Conservation (phyloP, 352 stramenopile genomes). For the Globisporangium abappressorium region DNA sequence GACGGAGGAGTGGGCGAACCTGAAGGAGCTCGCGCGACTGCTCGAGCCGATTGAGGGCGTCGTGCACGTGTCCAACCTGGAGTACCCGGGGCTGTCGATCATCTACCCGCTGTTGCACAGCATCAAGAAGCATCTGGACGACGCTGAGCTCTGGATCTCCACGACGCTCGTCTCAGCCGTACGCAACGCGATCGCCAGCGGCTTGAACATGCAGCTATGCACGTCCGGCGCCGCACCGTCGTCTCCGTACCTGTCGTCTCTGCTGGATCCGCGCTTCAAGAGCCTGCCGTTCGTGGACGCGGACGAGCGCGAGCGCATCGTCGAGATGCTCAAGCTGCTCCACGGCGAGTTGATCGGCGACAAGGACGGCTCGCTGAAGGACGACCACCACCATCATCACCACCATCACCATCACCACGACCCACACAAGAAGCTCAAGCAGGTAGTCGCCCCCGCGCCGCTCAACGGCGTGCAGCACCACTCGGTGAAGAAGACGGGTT, state of each 20-base stretch:
- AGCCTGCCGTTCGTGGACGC: constrained; percentile 57
- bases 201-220: constrained; percentile 53
- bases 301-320: constrained; percentile 48
- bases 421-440: constrained; percentile 5
- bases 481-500: constrained; percentile 27
- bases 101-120: constrained; percentile 66
- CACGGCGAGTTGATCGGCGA: constrained; percentile 39
- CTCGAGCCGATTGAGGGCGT: constrained; percentile 66
- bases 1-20: constrained; percentile 55
- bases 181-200: constrained; percentile 51
- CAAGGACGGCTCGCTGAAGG: constrained; percentile 16
- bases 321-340: constrained; percentile 52
- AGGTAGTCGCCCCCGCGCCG: background rate
- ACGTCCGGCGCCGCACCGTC: constrained; percentile 35
- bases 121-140: constrained; percentile 65
- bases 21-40: constrained; percentile 65
- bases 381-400: constrained; percentile 19
- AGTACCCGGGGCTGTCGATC: constrained; percentile 72
- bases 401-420: constrained; percentile 16
- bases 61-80: constrained; percentile 58
- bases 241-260: constrained; percentile 62
- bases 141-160: constrained; percentile 58
- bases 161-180: constrained; percentile 61
- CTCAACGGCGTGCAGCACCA: constrained; percentile 21
- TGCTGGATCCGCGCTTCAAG: constrained; percentile 77